Evolutionary conservation across 1,139 yeast genomes (phyloP), one percentile per base, ranked within the genome.

Genomic region (Pichia sp.): DNA sequence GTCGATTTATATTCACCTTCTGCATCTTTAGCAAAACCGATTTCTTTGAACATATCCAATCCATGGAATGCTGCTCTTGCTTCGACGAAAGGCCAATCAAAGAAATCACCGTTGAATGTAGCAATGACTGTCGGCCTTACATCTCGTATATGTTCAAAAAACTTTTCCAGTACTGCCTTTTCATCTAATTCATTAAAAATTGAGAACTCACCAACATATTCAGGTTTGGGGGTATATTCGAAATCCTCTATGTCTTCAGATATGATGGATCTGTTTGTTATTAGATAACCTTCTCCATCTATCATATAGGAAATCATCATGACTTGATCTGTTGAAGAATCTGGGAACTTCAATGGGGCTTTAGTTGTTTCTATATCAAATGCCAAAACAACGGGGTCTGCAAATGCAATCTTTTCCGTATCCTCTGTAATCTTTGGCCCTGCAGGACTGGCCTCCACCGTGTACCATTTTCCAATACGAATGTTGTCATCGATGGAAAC

Each of bases 221-320:
- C 99, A 1, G 97, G 96, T 65, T 85, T 90, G 0, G 99, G 99
- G 0, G 99, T 92, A 67, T 95, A 95, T 70, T 95, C 99, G 64
- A 95, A 95, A 71, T 95, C 98, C 51, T 88, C 96, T 57, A 95
- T 95, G 69, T 95, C 98, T 67, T 90, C 88, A 2, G 96, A 84
- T 42, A 95, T 92, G 62, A 95, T 90, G 63, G 92, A 97, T 65
- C 99, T 75, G 67, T 95, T 95, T 10, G 98, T 95, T 60, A 95
- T 95, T 42, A 95, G 75, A 66, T 74, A 95, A 46, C 99, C 99
- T 63, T 90, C 96, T 6, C 99, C 99, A 67, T 95, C 99, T 57
- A 95, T 90, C 99, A 95, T 95, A 70, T 95, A 95, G 2, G 99
- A 95, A 55, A 95, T 93, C 99, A 95, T 95, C 98, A 95, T 95